Evolutionary conservation across 148 eudicot genomes (phyloP).

Genomic region (Amaranthus palmeri): DNA sequence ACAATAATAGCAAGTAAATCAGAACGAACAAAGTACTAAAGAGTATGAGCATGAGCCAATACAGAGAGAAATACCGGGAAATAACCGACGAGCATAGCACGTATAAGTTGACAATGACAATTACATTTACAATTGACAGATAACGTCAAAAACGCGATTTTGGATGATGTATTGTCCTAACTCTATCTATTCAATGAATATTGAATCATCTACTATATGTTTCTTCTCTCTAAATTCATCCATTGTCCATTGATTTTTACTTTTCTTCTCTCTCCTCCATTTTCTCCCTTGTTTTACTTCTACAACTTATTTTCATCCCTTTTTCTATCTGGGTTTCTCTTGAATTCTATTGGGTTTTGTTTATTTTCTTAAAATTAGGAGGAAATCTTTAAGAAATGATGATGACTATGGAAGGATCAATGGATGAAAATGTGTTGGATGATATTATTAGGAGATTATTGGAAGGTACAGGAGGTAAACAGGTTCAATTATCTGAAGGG

Average conservation of each 20-base stretch:
- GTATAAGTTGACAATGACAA: constrained; percentile 13
- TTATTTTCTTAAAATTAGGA: not conserved
- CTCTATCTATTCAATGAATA: not conserved
- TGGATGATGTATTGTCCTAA: not conserved
- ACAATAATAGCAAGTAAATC: too few species aligned
- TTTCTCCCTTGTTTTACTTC: not conserved
- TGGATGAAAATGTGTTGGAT: constrained; percentile 66
- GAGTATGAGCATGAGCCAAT: not conserved
- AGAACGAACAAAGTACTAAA: too few species aligned
- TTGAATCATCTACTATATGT: not conserved
- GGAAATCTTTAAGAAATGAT: constrained; percentile 28
- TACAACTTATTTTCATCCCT: not conserved
- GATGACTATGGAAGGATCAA: constrained; percentile 87
- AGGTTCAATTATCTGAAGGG: constrained; percentile 77
- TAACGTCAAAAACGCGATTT: not conserved
- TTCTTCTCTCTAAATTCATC: not conserved
- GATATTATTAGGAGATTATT: constrained; percentile 74
- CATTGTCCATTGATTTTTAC: not conserved
- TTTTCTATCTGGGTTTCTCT: constrained; percentile 16
- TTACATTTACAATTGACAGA: not conserved
- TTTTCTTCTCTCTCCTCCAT: constrained; percentile 16
- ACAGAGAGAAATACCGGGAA: not conserved
- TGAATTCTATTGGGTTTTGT: constrained; percentile 5
- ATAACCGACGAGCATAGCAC: constrained; percentile 30
- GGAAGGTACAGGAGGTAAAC: constrained; percentile 83